phyloP scores from a whole-genome alignment of 306 rosid genomes.

The Cicer bijugum region DNA sequence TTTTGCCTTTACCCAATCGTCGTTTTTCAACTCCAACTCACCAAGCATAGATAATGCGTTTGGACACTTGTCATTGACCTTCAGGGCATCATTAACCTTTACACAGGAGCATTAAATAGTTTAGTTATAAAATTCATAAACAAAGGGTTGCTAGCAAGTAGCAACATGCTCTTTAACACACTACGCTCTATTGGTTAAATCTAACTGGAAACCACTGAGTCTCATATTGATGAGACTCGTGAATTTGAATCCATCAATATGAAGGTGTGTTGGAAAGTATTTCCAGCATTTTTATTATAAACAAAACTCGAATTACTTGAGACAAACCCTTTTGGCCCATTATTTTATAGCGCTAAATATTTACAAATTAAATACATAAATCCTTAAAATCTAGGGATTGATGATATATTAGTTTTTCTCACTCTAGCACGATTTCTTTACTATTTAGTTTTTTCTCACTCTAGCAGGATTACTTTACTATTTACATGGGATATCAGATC shows the following conservation, averaged over 20 bases:
- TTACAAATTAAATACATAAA: conserved; percentile 6
- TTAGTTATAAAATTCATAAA: conserved; percentile 29
- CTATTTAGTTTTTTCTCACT: not conserved
- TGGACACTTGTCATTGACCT: conserved; percentile 87
- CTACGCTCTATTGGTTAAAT: not conserved
- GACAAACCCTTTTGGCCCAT: not conserved
- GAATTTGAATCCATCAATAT: not conserved
- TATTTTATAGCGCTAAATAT: not conserved
- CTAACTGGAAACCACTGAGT: not conserved
- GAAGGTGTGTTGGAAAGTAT: not conserved
- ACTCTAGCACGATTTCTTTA: not conserved
- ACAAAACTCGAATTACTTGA: not conserved
- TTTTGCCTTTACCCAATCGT: conserved; percentile 99
- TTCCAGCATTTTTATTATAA: not conserved
- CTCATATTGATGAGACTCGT: not conserved
- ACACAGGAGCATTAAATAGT: conserved; percentile 39
- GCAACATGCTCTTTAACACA: not conserved
- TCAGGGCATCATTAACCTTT: conserved; percentile 92
- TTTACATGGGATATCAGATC: conserved; percentile 12
- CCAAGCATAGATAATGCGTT: conserved; percentile 97
- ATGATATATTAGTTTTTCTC: not conserved
- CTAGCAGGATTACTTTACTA: not conserved
- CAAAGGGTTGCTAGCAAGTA: not conserved
- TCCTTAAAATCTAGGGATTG: conserved; percentile 8
- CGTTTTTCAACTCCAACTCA: conserved; percentile 93